A percentile compares a stretch with the other conserved stretches of the same genome.
These are phyloP conservation scores for Omphalotus olearius DNA, from an alignment of 1,284 basidiomycete genomes.

Conservation along the genomic window DNA sequence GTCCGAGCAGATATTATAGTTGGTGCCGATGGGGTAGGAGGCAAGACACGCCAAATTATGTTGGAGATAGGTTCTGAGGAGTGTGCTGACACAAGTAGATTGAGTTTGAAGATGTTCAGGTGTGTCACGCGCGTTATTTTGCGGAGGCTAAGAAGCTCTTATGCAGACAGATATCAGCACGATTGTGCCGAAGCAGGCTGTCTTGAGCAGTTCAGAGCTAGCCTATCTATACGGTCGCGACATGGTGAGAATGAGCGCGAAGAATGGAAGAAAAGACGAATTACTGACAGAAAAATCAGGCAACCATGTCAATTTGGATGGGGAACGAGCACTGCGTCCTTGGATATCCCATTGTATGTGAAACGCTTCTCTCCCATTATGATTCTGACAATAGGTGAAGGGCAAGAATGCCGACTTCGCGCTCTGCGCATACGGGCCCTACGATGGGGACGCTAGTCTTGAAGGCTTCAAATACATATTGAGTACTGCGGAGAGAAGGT, in stretches of 20 bases:
- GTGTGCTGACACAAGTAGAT: slow-evolving; percentile 25
- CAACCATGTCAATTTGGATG: slow-evolving; percentile 34
- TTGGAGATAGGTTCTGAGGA: slow-evolving; percentile 21
- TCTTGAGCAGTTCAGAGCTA: slow-evolving; percentile 34
- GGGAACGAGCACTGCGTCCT: slow-evolving; percentile 32
- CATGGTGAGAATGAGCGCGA: slow-evolving; percentile 21
- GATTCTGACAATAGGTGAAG: slow-evolving; percentile 5
- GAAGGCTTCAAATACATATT: neutral
- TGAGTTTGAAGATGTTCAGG: slow-evolving; percentile 39
- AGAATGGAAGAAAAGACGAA: slow-evolving; percentile 5
- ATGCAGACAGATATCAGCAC: slow-evolving; percentile 28
- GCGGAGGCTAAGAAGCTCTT: slow-evolving; percentile 13
- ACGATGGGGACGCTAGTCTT: neutral
- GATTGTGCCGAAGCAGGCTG: slow-evolving; percentile 34
- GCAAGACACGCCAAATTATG: slow-evolving; percentile 29
- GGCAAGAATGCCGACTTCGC: slow-evolving; percentile 26
- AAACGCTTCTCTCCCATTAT: neutral
- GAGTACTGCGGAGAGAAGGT: slow-evolving; percentile 7
- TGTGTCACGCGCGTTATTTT: slow-evolving; percentile 22
- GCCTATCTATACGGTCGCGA: slow-evolving; percentile 26
- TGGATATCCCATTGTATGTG: slow-evolving; percentile 35
- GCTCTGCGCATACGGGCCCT: slow-evolving; percentile 25
- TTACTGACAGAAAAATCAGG: slow-evolving; percentile 23
- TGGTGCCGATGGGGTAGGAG: slow-evolving; percentile 48
- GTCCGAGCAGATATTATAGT: slow-evolving; percentile 53